phyloP scores from a whole-genome alignment of 345 rosid species.

The Gossypioides kirkii region DNA sequence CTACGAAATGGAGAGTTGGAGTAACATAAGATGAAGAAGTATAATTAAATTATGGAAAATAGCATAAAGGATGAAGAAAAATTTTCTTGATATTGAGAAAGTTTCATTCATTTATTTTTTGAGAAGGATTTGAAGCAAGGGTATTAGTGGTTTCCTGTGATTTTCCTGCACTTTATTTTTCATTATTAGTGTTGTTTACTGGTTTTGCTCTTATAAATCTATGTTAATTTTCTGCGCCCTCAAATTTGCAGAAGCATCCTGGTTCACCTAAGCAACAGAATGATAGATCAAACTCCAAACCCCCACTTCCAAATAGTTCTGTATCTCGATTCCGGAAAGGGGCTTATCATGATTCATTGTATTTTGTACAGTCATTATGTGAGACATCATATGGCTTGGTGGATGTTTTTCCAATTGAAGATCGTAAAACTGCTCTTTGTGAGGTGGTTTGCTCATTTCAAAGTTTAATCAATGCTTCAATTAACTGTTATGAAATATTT shows the following conservation, averaged over 20 bases:
- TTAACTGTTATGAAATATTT: slow-evolving; percentile 1
- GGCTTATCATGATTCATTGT: slow-evolving; percentile 88
- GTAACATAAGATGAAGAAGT: background rate
- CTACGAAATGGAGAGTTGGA: background rate
- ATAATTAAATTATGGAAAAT: background rate
- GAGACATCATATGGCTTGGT: slow-evolving; percentile 95
- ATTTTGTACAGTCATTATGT: slow-evolving; percentile 83
- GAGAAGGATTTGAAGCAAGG: background rate
- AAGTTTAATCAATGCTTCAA: slow-evolving; percentile 8
- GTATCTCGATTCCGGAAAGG: slow-evolving; percentile 84
- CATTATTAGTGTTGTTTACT: slow-evolving; percentile 2
- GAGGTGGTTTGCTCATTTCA: slow-evolving; percentile 55
- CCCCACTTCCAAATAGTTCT: slow-evolving; percentile 69
- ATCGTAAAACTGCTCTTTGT: slow-evolving; percentile 83
- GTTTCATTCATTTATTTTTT: background rate
- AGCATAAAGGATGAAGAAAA: background rate
- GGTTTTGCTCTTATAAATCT: slow-evolving; percentile 11
- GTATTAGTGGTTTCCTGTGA: background rate
- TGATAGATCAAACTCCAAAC: slow-evolving; percentile 63
- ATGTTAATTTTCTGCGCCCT: slow-evolving; percentile 1
- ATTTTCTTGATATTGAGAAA: background rate
- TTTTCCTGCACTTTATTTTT: slow-evolving; percentile 17
- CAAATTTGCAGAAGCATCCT: slow-evolving; percentile 61
- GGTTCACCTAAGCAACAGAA: slow-evolving; percentile 79
- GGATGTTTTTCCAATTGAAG: slow-evolving; percentile 96